Evolutionary conservation across 164 flowering plant species (phyloP), one percentile per base, ranked within the genome.

Genomic region (Tetrastigma voinierianum): DNA sequence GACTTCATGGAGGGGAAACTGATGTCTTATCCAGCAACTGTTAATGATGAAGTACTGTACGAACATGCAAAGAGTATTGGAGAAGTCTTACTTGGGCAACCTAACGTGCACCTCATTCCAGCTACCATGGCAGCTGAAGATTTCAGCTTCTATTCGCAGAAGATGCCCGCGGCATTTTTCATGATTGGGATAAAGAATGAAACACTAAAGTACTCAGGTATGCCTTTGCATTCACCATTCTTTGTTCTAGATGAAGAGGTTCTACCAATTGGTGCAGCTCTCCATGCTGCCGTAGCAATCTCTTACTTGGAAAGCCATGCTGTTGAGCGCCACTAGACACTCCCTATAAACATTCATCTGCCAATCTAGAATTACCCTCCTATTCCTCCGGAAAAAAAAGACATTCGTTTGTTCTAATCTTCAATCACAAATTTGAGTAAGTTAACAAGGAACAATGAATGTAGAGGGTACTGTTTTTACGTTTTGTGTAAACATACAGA

Each of bases 241-340:
- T 84, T 90, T 19, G 32, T 75, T 17, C 51, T 89, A 0, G 89
- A 86, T 61, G 93, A 93, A 62, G 85, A 81, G 3, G 91, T 68
- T 70, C 91, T 90, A 49, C 90, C 91, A 14, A 70, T 88, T 2
- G 96, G 96, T 25, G 88, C 96, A 53, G 89, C 96, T 65, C 67
- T 86, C 5, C 85, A 88, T 82, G 96, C 91, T 62, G 83, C 88
- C 1, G 83, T 90, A 14, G 95, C 98, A 0, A 61, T 83, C 2
- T 67, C 86, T 58, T 91, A 85, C 78, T 69, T 88, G 77, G 77
- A 86, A 43, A 46, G 24, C 8, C 72, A 66, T 61, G 57, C 21
- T 40, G 49, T 53, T 58, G 25, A 57, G 56, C 21, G 25, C 48
- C 46, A 3, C 40, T 32, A 32, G 40, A 32, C 3, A 32, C 40